Evolutionary conservation across 345 rosid genomes (phyloP).

Genomic region (Ceriops tagal): DNA sequence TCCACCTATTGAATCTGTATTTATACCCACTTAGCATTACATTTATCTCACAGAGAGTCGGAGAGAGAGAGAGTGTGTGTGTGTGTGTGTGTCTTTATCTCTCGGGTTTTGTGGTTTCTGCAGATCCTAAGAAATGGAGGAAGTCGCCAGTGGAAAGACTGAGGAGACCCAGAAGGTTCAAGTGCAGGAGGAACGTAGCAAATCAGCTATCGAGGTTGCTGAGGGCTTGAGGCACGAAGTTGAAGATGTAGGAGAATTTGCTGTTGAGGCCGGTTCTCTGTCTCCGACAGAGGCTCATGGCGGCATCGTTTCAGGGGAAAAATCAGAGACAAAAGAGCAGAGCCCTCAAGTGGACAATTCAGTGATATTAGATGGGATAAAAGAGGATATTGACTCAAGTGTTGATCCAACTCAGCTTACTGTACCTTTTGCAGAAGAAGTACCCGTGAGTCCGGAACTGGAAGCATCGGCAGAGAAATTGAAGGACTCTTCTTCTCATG

Average conservation of each 20-base stretch:
- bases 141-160: constrained; percentile 17
- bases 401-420: constrained; percentile 17
- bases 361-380: constrained; percentile 19
- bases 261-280: constrained; percentile 5
- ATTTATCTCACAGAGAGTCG: too few species aligned
- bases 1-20: too few species aligned
- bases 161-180: constrained; percentile 23
- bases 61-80: background rate
- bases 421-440: constrained; percentile 14
- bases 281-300: constrained; percentile 6
- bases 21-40: too few species aligned
- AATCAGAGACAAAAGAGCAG: constrained; percentile 15
- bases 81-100: background rate
- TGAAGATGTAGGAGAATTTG: constrained; percentile 20
- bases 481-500: constrained; percentile 9
- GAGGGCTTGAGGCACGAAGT: constrained; percentile 14
- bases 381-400: constrained; percentile 4
- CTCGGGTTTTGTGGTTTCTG: background rate
- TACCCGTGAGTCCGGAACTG: background rate
- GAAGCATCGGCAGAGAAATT: constrained; percentile 16
- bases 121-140: constrained; percentile 27
- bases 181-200: constrained; percentile 10
- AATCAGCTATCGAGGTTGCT: background rate
- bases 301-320: constrained; percentile 26
- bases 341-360: constrained; percentile 7